Evolutionary conservation across 1,139 yeast genomes (phyloP).

Genomic region (Citeromyces hawaiiensis): DNA sequence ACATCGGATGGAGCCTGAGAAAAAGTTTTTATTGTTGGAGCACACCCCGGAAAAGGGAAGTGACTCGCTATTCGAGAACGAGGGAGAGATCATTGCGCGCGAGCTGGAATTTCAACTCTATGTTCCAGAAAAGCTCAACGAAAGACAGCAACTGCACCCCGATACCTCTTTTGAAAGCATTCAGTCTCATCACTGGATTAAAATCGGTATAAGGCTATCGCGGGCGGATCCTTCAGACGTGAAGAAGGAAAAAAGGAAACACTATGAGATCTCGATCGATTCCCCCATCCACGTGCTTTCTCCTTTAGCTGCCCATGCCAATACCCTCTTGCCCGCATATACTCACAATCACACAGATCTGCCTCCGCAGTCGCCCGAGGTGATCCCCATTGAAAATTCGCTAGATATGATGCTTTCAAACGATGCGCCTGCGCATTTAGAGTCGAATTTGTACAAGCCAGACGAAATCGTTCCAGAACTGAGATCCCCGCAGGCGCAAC

Average conservation of each 20-base stretch:
- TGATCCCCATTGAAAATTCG: constrained; percentile 24
- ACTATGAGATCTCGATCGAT: constrained; percentile 84
- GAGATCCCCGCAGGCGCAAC: constrained; percentile 29
- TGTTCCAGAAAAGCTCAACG: constrained; percentile 53
- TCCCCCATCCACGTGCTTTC: constrained; percentile 76
- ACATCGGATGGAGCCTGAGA: constrained; percentile 78
- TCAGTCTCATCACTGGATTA: constrained; percentile 89
- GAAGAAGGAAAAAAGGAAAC: constrained; percentile 53
- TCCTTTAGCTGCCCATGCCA: constrained; percentile 53
- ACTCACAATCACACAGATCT: constrained; percentile 9
- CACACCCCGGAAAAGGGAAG: constrained; percentile 50
- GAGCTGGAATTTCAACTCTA: constrained; percentile 78
- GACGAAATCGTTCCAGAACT: constrained; percentile 26
- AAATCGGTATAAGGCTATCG: constrained; percentile 69
- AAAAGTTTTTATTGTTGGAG: constrained; percentile 68
- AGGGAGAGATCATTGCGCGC: constrained; percentile 30
- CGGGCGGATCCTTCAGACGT: constrained; percentile 36
- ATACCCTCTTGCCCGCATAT: constrained; percentile 52
- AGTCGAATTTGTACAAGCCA: constrained; percentile 53
- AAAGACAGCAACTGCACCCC: constrained; percentile 49
- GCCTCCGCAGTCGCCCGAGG: constrained; percentile 39
- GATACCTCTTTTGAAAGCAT: constrained; percentile 70
- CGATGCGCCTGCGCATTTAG: constrained; percentile 25
- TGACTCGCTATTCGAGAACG: constrained; percentile 20
- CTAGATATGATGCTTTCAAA: constrained; percentile 12